Evolutionary conservation across 2,329 filamentous ascomycete genomes (phyloP).

Genomic region (Phialocephala subalpina): DNA sequence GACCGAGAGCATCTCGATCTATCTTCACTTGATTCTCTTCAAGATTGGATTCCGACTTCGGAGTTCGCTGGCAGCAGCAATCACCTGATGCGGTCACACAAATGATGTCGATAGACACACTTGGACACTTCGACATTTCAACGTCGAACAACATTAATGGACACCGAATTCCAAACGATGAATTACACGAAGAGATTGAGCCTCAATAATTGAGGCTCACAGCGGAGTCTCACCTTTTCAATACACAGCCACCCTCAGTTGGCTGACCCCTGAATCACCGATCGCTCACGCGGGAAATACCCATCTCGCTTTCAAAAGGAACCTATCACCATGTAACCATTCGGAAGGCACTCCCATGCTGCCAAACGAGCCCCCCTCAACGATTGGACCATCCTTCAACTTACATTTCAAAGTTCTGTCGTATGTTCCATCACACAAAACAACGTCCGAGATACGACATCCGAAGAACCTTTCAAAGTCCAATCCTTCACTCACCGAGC

Average conservation of each 20-base stretch:
- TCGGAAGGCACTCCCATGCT: not conserved
- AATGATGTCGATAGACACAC: no score
- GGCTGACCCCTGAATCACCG: not conserved
- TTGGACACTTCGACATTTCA: no score
- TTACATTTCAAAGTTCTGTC: not conserved
- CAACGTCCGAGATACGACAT: not conserved
- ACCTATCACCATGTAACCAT: not conserved
- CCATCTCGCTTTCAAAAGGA: not conserved
- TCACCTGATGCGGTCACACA: no score
- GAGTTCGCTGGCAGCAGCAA: no score
- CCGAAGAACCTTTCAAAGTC: not conserved
- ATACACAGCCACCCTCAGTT: not conserved
- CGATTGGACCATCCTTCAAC: not conserved
- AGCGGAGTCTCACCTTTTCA: not conserved
- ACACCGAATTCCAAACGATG: no score
- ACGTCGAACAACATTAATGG: no score
- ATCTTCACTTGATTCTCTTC: no score
- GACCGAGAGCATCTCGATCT: no score
- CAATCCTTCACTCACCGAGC: not conserved
- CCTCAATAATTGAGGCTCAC: no score
- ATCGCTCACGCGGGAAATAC: not conserved
- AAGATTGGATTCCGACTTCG: no score
- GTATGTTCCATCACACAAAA: slow-evolving; percentile 1
- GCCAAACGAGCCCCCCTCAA: not conserved
- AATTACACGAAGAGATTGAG: no score